These are phyloP conservation scores for Daldinia loculata DNA, from an alignment of 495 filamentous ascomycete species.

Conservation along the genomic window DNA sequence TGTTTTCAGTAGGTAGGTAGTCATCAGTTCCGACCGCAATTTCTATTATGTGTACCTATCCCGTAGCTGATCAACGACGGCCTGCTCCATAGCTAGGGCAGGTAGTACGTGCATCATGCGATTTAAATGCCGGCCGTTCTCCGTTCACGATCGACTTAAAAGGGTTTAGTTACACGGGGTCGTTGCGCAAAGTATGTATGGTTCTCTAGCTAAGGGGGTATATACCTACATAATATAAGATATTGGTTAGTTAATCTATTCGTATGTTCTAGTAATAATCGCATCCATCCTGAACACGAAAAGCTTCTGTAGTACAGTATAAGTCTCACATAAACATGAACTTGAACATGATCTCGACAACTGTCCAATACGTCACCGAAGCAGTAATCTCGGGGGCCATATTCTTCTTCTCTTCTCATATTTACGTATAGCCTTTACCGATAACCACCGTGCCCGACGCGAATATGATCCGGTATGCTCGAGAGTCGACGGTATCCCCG, in stretches of 20 bases:
- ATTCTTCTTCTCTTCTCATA: background rate
- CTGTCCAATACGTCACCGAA: background rate
- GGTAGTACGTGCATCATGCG: constrained; percentile 26
- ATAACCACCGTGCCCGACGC: background rate
- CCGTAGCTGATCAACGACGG: background rate
- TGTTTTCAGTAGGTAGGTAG: background rate
- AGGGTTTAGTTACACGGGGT: constrained; percentile 23
- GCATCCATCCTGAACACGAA: background rate
- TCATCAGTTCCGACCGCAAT: constrained; percentile 28
- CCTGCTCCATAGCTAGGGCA: background rate
- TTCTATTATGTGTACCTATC: background rate
- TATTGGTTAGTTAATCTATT: background rate
- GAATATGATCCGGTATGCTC: background rate
- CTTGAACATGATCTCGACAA: background rate
- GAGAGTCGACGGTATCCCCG: constrained; percentile 2
- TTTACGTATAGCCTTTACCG: background rate
- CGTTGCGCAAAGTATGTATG: background rate
- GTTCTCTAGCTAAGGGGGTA: background rate
- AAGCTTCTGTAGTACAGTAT: background rate
- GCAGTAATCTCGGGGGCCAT: background rate
- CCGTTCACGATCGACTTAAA: constrained; percentile 15
- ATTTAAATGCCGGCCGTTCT: constrained; percentile 23
- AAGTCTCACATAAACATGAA: background rate
- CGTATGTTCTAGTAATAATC: background rate
- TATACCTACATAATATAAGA: background rate